Base-by-base conservation (phyloP, 2,329 filamentous ascomycete species). In the Fusarium sp. region DNA sequence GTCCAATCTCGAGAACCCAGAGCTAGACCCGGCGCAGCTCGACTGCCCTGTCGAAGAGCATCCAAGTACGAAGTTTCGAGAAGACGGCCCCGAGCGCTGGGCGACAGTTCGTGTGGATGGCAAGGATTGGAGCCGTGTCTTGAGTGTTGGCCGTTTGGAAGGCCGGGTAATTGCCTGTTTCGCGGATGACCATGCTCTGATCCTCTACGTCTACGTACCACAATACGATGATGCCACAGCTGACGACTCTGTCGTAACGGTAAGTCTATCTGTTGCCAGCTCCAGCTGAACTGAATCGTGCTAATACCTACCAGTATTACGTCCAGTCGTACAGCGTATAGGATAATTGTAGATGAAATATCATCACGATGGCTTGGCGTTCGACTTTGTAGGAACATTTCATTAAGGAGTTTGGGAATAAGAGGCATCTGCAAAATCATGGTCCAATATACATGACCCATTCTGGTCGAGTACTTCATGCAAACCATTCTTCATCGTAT, bases 141-240 rank as follows among this genome's bases (percentile, higher is more conserved):
- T 99, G 70, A 97, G 93, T 78, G 94, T 98, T 13, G 95, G 95
- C 2, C 85, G 94, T 51, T 82, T 98, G 31, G 95, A 96, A 72
- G 95, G 94, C 1, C 86, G 93, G 71, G 95, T 98, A 52, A 96
- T 98, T 82, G 96, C 94, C 58, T 97, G 94, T 77, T 94, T 97
- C 78, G 89, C 89, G 38, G 85, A 96, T 74, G 91, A 92, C 54
- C 90, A 94, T 77, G 92, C 92, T 4, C 78, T 97, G 66, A 93
- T 96, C 40, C 82, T 96, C 28, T 96, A 96, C 75, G 93, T 96
- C 4, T 96, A 94, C 72, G 84, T 96, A 33, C 86, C 90, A 15
- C 87, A 89, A 71, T 89, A 90, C 53, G 91, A 93, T 60, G 89
- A 90, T 74, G 85, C 84, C 4, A 78, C 80, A 3, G 86, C 85